These are phyloP conservation scores for Aspergillus steynii DNA, from an alignment of 495 filamentous ascomycete species.

Conservation along the genomic window DNA sequence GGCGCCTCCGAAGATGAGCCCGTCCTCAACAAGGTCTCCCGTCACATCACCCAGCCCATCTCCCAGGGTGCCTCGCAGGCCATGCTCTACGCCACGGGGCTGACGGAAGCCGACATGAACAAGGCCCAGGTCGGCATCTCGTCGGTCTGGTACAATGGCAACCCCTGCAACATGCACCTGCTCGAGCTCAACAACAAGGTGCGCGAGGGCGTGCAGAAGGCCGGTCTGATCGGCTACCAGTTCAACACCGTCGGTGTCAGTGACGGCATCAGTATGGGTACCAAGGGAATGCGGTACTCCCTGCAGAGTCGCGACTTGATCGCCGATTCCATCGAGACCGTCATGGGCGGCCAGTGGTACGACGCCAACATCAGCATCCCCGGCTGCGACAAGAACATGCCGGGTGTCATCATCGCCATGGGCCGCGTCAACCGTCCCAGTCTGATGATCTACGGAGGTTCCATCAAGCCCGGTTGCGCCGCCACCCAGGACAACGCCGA, in stretches of 20 bases:
- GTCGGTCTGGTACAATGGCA: slow-evolving; percentile 84
- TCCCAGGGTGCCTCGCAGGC: slow-evolving; percentile 97
- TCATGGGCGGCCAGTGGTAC: slow-evolving; percentile 99
- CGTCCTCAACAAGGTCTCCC: slow-evolving; percentile 77
- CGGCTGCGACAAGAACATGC: slow-evolving; percentile 99
- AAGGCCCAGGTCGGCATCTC: slow-evolving; percentile 97
- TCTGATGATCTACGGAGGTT: slow-evolving; percentile 96
- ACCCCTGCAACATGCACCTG: slow-evolving; percentile 99
- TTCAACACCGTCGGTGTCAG: slow-evolving; percentile 99
- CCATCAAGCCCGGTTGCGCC: slow-evolving; percentile 87
- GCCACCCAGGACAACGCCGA: slow-evolving; percentile 68
- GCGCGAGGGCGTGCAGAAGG: slow-evolving; percentile 78
- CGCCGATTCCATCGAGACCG: slow-evolving; percentile 96
- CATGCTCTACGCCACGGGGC: slow-evolving; percentile 95
- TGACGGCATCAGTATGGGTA: slow-evolving; percentile 59
- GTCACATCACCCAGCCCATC: slow-evolving; percentile 87
- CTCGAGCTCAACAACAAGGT: slow-evolving; percentile 82
- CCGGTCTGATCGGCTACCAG: slow-evolving; percentile 79
- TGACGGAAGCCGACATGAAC: slow-evolving; percentile 79
- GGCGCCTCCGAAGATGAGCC: slow-evolving; percentile 30
- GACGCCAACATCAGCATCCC: slow-evolving; percentile 97
- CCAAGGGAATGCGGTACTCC: slow-evolving; percentile 85
- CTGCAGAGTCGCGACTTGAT: slow-evolving; percentile 94
- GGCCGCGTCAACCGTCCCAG: slow-evolving; percentile 89
- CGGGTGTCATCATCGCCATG: slow-evolving; percentile 97